phyloP scores from a whole-genome alignment of 75 land plant species.

The Cryptomeria japonica region DNA sequence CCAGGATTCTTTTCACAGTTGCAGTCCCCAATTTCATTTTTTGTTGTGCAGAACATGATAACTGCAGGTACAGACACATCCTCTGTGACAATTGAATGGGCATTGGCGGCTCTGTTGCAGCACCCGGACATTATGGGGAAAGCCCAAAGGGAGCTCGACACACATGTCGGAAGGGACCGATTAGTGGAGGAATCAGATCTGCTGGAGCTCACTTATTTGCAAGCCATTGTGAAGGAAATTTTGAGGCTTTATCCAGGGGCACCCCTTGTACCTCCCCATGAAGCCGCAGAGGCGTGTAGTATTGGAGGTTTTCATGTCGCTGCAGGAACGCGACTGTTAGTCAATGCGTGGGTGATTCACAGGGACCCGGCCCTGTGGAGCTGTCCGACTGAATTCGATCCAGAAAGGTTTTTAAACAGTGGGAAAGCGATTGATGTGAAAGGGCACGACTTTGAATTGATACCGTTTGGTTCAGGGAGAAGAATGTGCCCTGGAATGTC shows the following conservation, averaged over 20 bases:
- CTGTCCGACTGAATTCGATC: no score
- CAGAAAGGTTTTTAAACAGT: no score
- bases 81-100: conserved; percentile 22
- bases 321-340: no score
- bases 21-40: neutral
- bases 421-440: no score
- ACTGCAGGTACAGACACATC: conserved; percentile 16
- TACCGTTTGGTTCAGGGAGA: no score
- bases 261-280: conserved; percentile 19
- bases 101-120: conserved; percentile 26
- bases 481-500: no score
- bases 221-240: conserved; percentile 45
- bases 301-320: conserved; percentile 27
- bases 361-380: no score
- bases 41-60: conserved; percentile 16
- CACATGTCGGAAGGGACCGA: conserved; percentile 29
- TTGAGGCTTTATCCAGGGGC: conserved; percentile 34
- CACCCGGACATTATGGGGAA: conserved; percentile 19
- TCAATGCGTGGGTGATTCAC: no score
- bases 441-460: no score
- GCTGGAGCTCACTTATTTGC: conserved; percentile 28
- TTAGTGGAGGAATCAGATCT: conserved; percentile 39
- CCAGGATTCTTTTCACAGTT: no score
- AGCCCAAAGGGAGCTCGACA: conserved; percentile 41
- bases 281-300: conserved; percentile 17